Conservation (phyloP, 352 stramenopile genomes). For the Pythium insidiosum region DNA sequence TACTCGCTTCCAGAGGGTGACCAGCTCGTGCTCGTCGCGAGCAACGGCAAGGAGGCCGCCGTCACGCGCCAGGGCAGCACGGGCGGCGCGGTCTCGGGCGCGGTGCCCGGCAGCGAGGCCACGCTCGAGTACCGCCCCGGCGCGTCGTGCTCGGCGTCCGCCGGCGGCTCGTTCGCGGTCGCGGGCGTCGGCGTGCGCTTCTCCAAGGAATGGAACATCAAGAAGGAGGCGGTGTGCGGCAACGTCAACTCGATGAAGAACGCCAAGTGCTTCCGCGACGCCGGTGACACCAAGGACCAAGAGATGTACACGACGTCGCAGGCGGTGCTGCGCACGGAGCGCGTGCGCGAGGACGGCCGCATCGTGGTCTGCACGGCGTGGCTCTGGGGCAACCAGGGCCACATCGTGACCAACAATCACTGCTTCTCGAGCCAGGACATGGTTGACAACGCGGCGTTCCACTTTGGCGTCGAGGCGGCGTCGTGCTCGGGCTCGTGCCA, state of each 20-base stretch:
- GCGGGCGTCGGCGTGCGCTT: conserved; percentile 10
- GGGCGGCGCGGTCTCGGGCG: conserved; percentile 18
- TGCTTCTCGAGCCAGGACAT: conserved; percentile 32
- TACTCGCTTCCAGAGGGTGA: conserved; percentile 23
- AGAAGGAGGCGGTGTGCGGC: conserved; percentile 43
- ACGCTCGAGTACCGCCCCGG: conserved; percentile 36
- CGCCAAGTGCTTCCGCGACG: conserved; percentile 26
- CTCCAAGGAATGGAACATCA: conserved; percentile 19
- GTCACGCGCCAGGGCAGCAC: conserved; percentile 16
- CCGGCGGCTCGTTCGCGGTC: conserved; percentile 26
- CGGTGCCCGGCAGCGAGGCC: conserved; percentile 24
- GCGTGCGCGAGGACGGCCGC: conserved; percentile 29
- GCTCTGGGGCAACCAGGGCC: conserved; percentile 51
- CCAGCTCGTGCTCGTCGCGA: conserved; percentile 25
- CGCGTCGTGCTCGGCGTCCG: conserved; percentile 9
- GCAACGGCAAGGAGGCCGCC: conserved; percentile 21
- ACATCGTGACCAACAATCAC: conserved; percentile 66
- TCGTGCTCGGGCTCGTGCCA: conserved; percentile 28
- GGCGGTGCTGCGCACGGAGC: conserved; percentile 41
- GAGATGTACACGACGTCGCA: conserved; percentile 30
- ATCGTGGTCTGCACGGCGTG: conserved; percentile 59
- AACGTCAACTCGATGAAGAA: conserved; percentile 51
- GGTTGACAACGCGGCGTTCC: conserved; percentile 26
- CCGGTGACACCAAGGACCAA: conserved; percentile 19
- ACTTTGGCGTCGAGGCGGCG: conserved; percentile 20